Base-by-base conservation (phyloP, 306 rosid genomes). In the Cucumis cinereus region DNA sequence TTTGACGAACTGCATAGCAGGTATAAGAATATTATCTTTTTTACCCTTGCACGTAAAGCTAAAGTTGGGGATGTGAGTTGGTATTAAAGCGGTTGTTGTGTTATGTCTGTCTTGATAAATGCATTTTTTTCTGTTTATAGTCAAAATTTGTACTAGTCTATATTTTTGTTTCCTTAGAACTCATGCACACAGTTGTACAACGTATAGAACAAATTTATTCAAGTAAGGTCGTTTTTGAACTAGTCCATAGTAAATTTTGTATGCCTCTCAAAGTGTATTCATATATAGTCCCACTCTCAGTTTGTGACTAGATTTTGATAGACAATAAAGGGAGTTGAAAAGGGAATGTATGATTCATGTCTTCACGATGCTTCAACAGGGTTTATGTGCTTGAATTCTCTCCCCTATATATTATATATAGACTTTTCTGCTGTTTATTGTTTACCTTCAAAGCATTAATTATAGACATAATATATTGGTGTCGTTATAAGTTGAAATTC, bases 11-110 rank as follows among this genome's bases (percentile, higher is more conserved):
- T 84, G 79, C 79, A 67, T 69, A 71, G 28, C 76, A 72, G 79
- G 80, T 85, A 79, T 8, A 23, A 45, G 57, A 54, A 54, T 75
- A 38, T 80, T 52, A 77, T 78, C 1, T 76, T 76, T 79, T 78
- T 76, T 50, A 74, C 73, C 79, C 63, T 43, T 82, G 73, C 70
- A n/a, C 60, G 83, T 74, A 83, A 74, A 47, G 84, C 82, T 53
- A 77, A 75, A 55, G 63, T 43, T 26, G 66, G 81, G 73, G 71
- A 61, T 66, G 85, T 67, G 74, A 70, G 77, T 54, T 82, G 74
- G 80, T 81, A 16, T 86, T 86, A 82, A 82, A 79, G 81, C 86
- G 85, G 73, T 81, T 81, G 77, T 82, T 80, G 90, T 84, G 79
- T 76, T 79, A 83, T 78, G 81, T 77, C 80, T 88, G 80, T 83